A percentile compares a stretch with the other conserved stretches of the same genome.
These are phyloP conservation scores for Chrysoporthe puriensis DNA, from an alignment of 2,329 filamentous ascomycete species.

Conservation along the genomic window DNA sequence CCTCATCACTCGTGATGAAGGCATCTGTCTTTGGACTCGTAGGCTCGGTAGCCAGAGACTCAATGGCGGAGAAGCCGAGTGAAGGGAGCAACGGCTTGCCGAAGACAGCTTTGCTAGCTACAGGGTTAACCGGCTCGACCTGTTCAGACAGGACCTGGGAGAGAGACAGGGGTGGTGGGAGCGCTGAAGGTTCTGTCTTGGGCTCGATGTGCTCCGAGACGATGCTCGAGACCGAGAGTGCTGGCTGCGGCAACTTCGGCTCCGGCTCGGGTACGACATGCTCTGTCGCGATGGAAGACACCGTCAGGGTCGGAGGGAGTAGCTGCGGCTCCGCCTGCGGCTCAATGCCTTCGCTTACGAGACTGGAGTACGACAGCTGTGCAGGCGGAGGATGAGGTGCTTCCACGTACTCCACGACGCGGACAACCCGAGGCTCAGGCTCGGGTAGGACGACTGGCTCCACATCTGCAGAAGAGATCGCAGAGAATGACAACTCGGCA, in stretches of 20 bases:
- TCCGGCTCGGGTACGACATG: slow-evolving; percentile 35
- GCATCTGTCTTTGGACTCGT: slow-evolving; percentile 57
- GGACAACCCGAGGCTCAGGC: slow-evolving; percentile 28
- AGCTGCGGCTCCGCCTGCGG: slow-evolving; percentile 38
- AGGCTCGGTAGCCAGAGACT: slow-evolving; percentile 51
- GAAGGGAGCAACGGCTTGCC: slow-evolving; percentile 32
- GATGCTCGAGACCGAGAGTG: slow-evolving; percentile 39
- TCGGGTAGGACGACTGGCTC: slow-evolving; percentile 34
- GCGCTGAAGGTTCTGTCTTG: slow-evolving; percentile 22
- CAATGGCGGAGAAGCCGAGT: slow-evolving; percentile 49
- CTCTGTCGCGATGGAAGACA: slow-evolving; percentile 31
- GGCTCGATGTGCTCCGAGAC: slow-evolving; percentile 40
- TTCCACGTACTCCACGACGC: slow-evolving; percentile 30
- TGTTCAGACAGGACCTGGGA: slow-evolving; percentile 40
- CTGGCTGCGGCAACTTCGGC: slow-evolving; percentile 34
- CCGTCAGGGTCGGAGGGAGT: slow-evolving; percentile 24
- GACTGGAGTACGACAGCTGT: slow-evolving; percentile 39
- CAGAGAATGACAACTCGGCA: slow-evolving; percentile 34
- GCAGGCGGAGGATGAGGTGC: slow-evolving; percentile 27
- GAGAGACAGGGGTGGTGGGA: slow-evolving; percentile 34
- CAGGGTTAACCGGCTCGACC: slow-evolving; percentile 39
- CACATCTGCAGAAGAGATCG: slow-evolving; percentile 28
- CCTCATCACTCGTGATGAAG: slow-evolving; percentile 55
- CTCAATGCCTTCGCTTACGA: slow-evolving; percentile 42
- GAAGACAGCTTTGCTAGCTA: slow-evolving; percentile 28